phyloP scores from a whole-genome alignment of 225 moss, liverwort and hornwort genomes.

The Pleurozium schreberi region DNA sequence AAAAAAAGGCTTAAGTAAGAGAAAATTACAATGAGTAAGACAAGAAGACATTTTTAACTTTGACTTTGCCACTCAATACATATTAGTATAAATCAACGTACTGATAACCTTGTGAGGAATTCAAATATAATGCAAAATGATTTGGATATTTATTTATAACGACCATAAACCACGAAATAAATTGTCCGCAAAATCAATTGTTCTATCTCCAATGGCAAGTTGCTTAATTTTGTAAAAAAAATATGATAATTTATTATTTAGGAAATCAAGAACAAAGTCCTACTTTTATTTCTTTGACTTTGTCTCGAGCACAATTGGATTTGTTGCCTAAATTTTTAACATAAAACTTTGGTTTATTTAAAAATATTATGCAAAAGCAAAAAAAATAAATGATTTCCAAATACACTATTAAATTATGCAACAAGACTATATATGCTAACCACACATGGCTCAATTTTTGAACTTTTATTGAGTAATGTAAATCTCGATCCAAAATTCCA shows the following conservation, averaged over 20 bases:
- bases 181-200: background rate
- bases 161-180: background rate
- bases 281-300: background rate
- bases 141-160: background rate
- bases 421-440: no score
- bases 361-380: no score
- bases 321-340: no score
- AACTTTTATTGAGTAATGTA: no score
- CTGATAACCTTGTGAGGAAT: background rate
- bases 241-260: background rate
- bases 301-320: no score
- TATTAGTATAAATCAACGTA: background rate
- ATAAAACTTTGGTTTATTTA: no score
- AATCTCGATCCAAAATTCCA: no score
- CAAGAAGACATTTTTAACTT: background rate
- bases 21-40: background rate
- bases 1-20: accelerated
- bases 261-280: background rate
- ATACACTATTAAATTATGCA: no score
- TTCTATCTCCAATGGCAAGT: background rate
- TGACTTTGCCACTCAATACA: background rate
- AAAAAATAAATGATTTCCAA: no score
- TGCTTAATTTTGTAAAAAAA: background rate
- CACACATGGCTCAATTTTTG: no score
- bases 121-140: background rate